Base-by-base conservation (phyloP, 2,329 filamentous ascomycete genomes). In the Arthrocladium fulminans region DNA sequence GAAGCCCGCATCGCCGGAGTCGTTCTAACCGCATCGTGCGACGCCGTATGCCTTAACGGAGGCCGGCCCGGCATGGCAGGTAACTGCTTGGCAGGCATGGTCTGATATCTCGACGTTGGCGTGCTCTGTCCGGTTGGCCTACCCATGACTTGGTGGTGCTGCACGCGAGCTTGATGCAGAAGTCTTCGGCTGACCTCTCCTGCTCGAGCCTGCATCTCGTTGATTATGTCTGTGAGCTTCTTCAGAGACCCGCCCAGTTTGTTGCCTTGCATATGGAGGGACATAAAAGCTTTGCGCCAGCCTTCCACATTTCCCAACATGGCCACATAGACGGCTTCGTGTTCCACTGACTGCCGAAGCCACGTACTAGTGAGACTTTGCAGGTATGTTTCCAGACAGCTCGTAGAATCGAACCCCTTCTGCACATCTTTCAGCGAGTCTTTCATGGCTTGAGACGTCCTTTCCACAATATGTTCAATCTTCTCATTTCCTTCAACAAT, bases 301-400 rank as follows among this genome's bases (percentile, higher is more conserved):
- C 89, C 88, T 54, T 94, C 85, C 7, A 88, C 83, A 58, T 97
- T 97, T 27, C 87, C 86, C 60, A 85, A 84, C 89, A 97, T 97
- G 30, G 89, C 88, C 34, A 83, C 78, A 58, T 86, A 92, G 17
- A 95, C 87, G 40, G 86, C 81, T 29, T 76, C 73, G 19, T 86
- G 77, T 41, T 83, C 79, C 22, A 69, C 65, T 13, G 75, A 69
- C 45, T 74, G 67, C 48, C 80, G 75, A 64, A 78, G 80, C 55
- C 75, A 73, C 3, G 77, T 73, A 30, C 80, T 71, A 39, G 79
- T 75, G 52, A 94, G 77, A 27, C 78, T 72, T 4, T 75, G 72
- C 42, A 97, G 71, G 64, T 94, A 96, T 48, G 77, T 73, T 48
- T 81, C 81, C 45, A 97, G 84, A 47, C 87, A 83, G 49, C 80